Conservation (phyloP, 2,329 filamentous ascomycete species). For the Diaporthe ampelina region DNA sequence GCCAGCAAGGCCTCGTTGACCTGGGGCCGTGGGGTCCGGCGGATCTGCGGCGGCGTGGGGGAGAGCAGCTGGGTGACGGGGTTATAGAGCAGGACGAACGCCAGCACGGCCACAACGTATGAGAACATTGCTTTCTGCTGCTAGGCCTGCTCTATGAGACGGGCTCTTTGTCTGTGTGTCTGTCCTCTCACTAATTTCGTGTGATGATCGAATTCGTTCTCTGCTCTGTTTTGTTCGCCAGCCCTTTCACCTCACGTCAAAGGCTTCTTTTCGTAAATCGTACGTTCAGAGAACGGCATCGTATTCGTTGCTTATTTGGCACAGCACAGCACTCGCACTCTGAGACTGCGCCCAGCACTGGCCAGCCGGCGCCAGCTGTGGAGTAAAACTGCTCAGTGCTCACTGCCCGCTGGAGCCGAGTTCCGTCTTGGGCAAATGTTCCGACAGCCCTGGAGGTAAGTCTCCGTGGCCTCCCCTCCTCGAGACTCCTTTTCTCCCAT, state of each 20-base stretch:
- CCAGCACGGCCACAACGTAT: constrained; percentile 59
- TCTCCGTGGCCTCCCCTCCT: neutral
- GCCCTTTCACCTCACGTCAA: neutral
- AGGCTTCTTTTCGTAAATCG: neutral
- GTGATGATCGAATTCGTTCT: neutral
- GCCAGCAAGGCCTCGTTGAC: constrained; percentile 67
- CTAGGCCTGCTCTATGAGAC: too few species aligned
- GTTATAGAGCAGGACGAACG: constrained; percentile 59
- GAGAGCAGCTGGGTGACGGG: constrained; percentile 56
- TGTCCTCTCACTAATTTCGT: neutral
- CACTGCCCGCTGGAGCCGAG: neutral
- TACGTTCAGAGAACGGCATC: neutral
- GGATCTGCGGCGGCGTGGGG: constrained; percentile 46
- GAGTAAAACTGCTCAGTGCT: neutral
- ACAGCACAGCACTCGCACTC: too few species aligned
- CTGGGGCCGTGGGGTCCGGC: constrained; percentile 58
- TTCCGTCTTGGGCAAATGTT: constrained; percentile 9
- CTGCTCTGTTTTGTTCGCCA: neutral
- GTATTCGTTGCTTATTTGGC: neutral
- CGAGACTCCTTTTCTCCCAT: neutral
- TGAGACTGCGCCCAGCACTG: neutral
- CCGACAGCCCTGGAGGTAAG: neutral
- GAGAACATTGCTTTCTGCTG: constrained; percentile 56
- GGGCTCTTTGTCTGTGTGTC: too few species aligned
- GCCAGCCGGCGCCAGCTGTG: constrained; percentile 26